Percentiles rank a stretch among this genome's conserved stretches.
Evolutionary conservation across 169 alveolate species (phyloP).

Genomic region (Babesia caballi): DNA sequence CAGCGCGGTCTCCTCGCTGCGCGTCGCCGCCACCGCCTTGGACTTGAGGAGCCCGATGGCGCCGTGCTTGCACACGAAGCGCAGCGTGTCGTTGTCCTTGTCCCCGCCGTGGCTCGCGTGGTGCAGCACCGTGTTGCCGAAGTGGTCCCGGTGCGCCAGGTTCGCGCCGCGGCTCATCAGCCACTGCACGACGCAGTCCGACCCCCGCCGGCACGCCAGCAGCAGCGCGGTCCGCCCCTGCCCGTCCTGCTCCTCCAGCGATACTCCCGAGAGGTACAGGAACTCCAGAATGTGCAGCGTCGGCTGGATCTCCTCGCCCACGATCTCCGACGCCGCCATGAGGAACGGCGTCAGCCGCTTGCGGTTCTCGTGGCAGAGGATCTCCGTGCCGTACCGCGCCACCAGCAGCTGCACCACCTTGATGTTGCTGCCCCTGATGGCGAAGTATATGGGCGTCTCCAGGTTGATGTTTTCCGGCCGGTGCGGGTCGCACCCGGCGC

Average conservation of each 20-base stretch:
- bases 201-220: conserved; percentile 85
- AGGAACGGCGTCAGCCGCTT: conserved; percentile 77
- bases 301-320: conserved; percentile 77
- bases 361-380: conserved; percentile 71
- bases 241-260: conserved; percentile 87
- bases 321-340: conserved; percentile 82
- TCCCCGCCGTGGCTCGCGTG: conserved; percentile 69
- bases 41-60: conserved; percentile 33
- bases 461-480: conserved; percentile 73
- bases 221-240: conserved; percentile 86
- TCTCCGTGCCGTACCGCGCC: conserved; percentile 68
- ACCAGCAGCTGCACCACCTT: conserved; percentile 66
- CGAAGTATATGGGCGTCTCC: conserved; percentile 77
- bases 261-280: conserved; percentile 82
- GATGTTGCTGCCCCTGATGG: conserved; percentile 75
- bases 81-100: conserved; percentile 52
- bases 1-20: conserved; percentile 42
- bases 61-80: conserved; percentile 63
- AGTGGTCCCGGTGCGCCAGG: conserved; percentile 78
- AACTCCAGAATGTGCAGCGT: conserved; percentile 81
- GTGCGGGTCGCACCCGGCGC: conserved; percentile 67
- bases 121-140: conserved; percentile 73
- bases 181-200: conserved; percentile 83
- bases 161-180: conserved; percentile 81
- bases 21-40: conserved; percentile 39